phyloP scores from a whole-genome alignment of 305 asterid species.

The Fraxinus greggii region DNA sequence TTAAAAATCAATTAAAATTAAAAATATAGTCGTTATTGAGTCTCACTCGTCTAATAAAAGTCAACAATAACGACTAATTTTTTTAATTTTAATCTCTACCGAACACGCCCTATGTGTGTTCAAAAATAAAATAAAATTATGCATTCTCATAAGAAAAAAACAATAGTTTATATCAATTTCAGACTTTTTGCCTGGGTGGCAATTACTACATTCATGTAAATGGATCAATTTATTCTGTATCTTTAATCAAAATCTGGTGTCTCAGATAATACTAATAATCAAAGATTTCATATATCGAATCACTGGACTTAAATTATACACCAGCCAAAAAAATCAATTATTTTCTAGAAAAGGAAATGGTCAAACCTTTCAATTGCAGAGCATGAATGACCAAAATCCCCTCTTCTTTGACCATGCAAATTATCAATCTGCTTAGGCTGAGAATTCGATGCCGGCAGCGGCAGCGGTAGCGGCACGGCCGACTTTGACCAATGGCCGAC shows the following conservation, averaged over 20 bases:
- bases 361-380: slow-evolving; percentile 43
- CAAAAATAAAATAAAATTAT: no score
- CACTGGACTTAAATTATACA: neutral
- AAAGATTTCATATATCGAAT: neutral
- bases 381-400: slow-evolving; percentile 26
- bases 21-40: no score
- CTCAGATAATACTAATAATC: neutral
- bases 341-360: neutral
- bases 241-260: neutral
- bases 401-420: slow-evolving; percentile 23
- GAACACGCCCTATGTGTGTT: neutral
- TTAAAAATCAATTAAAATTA: no score
- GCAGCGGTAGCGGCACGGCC: slow-evolving; percentile 77
- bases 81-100: no score
- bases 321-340: neutral
- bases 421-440: slow-evolving; percentile 25
- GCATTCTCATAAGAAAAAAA: neutral
- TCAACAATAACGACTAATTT: no score
- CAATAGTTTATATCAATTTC: neutral
- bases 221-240: neutral
- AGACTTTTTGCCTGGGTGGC: neutral
- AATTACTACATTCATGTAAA: neutral
- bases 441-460: slow-evolving; percentile 51
- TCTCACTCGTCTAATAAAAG: no score
- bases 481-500: slow-evolving; percentile 56